Evolutionary conservation across 2,329 filamentous ascomycete species (phyloP).

Genomic region (Calonectria pseudoreteaudii): DNA sequence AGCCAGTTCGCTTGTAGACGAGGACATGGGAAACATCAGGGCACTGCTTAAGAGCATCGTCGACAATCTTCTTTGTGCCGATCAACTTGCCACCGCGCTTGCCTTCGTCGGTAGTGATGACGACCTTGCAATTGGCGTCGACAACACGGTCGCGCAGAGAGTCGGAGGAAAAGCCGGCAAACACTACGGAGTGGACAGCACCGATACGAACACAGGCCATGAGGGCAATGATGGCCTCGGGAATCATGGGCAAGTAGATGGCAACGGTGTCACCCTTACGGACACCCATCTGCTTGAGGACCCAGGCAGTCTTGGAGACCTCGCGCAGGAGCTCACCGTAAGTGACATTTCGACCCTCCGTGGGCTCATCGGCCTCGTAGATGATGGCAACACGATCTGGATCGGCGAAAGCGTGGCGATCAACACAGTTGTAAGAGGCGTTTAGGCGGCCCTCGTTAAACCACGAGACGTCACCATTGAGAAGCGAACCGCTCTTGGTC

Average conservation of each 20-base stretch:
- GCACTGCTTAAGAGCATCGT: conserved; percentile 96
- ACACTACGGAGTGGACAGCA: conserved; percentile 96
- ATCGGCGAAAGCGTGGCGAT: conserved; percentile 95
- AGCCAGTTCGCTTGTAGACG: conserved; percentile 94
- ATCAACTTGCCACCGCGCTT: conserved; percentile 98
- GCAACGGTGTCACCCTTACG: conserved; percentile 97
- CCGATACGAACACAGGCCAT: conserved; percentile 93
- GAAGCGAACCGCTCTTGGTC: conserved; percentile 81
- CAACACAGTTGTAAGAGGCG: conserved; percentile 96
- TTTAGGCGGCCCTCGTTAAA: conserved; percentile 95
- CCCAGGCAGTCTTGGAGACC: conserved; percentile 88
- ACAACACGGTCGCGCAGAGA: conserved; percentile 95
- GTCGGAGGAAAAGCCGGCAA: conserved; percentile 96
- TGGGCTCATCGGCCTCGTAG: conserved; percentile 95
- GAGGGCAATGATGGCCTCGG: conserved; percentile 91
- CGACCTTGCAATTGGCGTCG: conserved; percentile 89
- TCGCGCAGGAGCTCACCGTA: conserved; percentile 94
- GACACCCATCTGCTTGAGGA: conserved; percentile 94
- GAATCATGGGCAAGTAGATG: conserved; percentile 99
- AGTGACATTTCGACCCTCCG: conserved; percentile 88
- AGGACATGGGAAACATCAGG: conserved; percentile 87
- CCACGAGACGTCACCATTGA: conserved; percentile 89
- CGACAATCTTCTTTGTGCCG: conserved; percentile 98
- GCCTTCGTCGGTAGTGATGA: conserved; percentile 97
- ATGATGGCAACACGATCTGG: conserved; percentile 96